phyloP scores from a whole-genome alignment of 202 grass and related monocot species.

The Digitaria exilis region DNA sequence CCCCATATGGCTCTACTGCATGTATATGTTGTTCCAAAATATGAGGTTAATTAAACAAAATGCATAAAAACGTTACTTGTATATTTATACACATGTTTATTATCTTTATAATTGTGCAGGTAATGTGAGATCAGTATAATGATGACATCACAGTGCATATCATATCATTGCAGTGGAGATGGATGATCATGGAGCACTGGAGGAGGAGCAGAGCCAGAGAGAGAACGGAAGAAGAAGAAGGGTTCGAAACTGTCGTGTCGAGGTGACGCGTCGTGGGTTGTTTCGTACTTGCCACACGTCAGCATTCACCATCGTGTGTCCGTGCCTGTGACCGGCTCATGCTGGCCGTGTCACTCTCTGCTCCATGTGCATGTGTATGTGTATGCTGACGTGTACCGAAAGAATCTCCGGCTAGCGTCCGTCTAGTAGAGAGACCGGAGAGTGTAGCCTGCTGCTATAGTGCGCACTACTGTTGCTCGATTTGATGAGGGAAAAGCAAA shows the following conservation, averaged over 20 bases:
- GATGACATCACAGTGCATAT: background rate
- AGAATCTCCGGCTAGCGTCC: background rate
- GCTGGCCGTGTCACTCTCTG: constrained; percentile 8
- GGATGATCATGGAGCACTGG: background rate
- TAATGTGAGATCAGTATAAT: background rate
- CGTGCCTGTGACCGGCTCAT: too few species aligned
- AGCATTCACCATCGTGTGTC: background rate
- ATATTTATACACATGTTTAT: background rate
- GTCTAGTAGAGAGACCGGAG: background rate
- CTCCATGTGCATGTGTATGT: background rate
- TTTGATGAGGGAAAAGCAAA: background rate
- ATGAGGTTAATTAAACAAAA: background rate
- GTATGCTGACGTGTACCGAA: background rate
- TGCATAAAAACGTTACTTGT: background rate
- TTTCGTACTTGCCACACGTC: constrained; percentile 29
- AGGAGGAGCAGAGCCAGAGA: background rate
- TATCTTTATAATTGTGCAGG: background rate
- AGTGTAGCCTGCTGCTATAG: background rate
- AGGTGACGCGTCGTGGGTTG: constrained; percentile 58
- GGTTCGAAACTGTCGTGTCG: constrained; percentile 67
- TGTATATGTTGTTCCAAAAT: background rate
- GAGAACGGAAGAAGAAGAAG: background rate
- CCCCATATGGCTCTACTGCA: background rate
- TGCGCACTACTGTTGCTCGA: constrained; percentile 29
- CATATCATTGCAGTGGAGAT: background rate